Percentiles rank a stretch among this genome's conserved stretches.
phyloP scores from a whole-genome alignment of 768 basidiomycete genomes.

The Lactifluus rugatus region DNA sequence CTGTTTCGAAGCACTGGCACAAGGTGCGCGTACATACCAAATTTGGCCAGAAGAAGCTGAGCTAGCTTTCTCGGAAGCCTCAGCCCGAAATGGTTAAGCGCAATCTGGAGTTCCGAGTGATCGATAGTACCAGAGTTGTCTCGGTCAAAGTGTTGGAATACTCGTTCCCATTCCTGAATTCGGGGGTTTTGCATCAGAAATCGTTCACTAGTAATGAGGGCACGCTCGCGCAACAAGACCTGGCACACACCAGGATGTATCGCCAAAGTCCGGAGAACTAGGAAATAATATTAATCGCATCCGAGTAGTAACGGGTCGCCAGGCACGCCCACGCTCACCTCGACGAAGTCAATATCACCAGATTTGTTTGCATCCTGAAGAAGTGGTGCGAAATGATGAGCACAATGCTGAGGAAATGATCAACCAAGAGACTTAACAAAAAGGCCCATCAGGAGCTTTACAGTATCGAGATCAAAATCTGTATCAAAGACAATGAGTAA shows the following conservation, averaged over 20 bases:
- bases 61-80: slow-evolving; percentile 59
- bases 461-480: slow-evolving; percentile 85
- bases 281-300: background rate
- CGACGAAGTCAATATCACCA: slow-evolving; percentile 72
- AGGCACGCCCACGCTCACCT: slow-evolving; percentile 33
- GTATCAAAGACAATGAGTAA: background rate
- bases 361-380: slow-evolving; percentile 57
- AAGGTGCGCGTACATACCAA: slow-evolving; percentile 41
- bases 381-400: background rate
- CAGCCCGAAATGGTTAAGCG: slow-evolving; percentile 68
- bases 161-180: slow-evolving; percentile 67
- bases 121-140: slow-evolving; percentile 79
- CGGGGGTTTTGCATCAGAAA: background rate
- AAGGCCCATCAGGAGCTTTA: slow-evolving; percentile 72
- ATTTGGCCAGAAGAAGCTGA: slow-evolving; percentile 64
- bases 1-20: no score
- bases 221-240: background rate
- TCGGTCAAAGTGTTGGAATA: slow-evolving; percentile 73
- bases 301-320: slow-evolving; percentile 12
- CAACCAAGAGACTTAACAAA: slow-evolving; percentile 43
- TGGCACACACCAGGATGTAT: slow-evolving; percentile 50
- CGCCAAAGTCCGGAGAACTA: slow-evolving; percentile 73
- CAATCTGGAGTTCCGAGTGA: slow-evolving; percentile 51
- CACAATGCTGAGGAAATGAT: no score
- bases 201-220: background rate